Evolutionary conservation across 2,329 filamentous ascomycete genomes (phyloP).

Genomic region (Coleophoma cylindrospora): DNA sequence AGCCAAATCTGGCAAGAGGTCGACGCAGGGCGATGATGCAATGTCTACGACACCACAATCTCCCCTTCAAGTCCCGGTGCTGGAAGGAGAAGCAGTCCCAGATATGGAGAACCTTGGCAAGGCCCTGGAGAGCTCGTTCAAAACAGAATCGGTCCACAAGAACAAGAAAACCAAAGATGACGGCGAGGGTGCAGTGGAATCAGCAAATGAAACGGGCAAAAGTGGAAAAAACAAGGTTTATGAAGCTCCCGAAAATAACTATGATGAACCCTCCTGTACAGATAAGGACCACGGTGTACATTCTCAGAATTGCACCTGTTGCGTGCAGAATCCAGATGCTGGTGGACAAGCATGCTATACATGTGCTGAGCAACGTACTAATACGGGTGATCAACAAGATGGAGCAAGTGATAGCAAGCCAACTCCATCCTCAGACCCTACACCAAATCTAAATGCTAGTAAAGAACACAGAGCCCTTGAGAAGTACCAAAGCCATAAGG

Average conservation of each 20-base stretch:
- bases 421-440: neutral
- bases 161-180: neutral
- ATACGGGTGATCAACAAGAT: neutral
- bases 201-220: neutral
- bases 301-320: neutral
- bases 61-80: neutral
- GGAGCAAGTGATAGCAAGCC: neutral
- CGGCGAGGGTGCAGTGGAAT: neutral
- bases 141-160: neutral
- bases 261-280: neutral
- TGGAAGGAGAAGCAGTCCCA: neutral
- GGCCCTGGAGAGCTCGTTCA: neutral
- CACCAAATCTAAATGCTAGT: neutral
- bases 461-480: neutral
- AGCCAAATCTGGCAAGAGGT: neutral
- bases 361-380: neutral
- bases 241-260: neutral
- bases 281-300: neutral
- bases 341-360: neutral
- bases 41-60: neutral
- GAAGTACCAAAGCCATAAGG: slow-evolving; percentile 3
- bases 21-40: neutral
- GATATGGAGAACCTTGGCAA: neutral
- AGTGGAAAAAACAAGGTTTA: neutral
- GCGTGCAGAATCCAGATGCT: neutral